A percentile compares a stretch with the other conserved stretches of the same genome.
Conservation (phyloP, 2,329 filamentous ascomycete species). For the Magnaporthiopsis incrustans region DNA sequence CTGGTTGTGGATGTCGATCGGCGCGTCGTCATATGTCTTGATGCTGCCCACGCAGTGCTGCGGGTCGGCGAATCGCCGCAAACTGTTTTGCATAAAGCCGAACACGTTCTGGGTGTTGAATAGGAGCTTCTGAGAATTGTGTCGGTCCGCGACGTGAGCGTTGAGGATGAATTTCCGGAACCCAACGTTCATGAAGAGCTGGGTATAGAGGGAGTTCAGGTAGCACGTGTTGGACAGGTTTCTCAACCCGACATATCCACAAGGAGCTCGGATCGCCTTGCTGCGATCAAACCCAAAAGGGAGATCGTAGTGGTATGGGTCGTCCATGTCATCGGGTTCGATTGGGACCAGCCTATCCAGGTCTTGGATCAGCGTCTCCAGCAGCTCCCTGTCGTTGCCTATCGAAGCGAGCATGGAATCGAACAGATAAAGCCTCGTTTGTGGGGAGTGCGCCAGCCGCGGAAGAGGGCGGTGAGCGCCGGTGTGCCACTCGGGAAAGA, state of each 20-base stretch:
- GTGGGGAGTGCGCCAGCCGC: conserved; percentile 39
- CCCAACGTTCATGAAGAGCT: conserved; percentile 89
- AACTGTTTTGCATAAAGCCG: conserved; percentile 75
- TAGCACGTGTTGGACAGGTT: conserved; percentile 97
- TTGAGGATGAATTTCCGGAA: conserved; percentile 80
- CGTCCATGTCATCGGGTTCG: conserved; percentile 28
- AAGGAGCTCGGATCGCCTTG: conserved; percentile 62
- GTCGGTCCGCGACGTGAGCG: conserved; percentile 46
- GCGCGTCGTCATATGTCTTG: conserved; percentile 70
- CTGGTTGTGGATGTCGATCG: conserved; percentile 80
- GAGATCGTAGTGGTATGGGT: conserved; percentile 54
- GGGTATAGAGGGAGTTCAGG: conserved; percentile 86
- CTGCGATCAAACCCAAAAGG: conserved; percentile 54
- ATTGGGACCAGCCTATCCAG: conserved; percentile 43
- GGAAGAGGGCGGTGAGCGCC: conserved; percentile 20
- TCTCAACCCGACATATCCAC: conserved; percentile 80
- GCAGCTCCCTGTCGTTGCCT: conserved; percentile 40
- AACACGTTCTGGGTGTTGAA: conserved; percentile 75
- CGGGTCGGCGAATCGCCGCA: conserved; percentile 66
- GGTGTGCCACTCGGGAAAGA: conserved; percentile 50
- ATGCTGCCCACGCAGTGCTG: conserved; percentile 65
- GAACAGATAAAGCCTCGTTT: conserved; percentile 52
- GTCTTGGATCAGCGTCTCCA: conserved; percentile 41
- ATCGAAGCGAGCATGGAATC: conserved; percentile 51
- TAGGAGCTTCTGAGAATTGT: conserved; percentile 58